These are phyloP conservation scores for Triangularia setosa DNA, from an alignment of 2,329 filamentous ascomycete species.

Conservation along the genomic window DNA sequence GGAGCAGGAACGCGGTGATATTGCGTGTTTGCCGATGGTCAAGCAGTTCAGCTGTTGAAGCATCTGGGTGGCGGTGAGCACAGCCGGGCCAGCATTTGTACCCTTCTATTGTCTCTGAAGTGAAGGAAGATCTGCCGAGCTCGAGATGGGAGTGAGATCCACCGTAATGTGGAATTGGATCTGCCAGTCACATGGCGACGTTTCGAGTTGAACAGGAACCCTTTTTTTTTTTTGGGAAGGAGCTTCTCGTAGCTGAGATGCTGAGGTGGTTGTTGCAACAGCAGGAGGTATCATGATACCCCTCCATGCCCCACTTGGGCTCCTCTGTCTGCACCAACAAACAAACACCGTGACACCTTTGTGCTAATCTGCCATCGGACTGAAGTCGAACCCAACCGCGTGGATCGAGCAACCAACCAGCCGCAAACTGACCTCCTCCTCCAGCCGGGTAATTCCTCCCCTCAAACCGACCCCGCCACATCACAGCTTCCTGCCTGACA, in stretches of 20 bases:
- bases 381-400: not conserved
- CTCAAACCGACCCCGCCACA: not conserved
- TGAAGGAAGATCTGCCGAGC: not conserved
- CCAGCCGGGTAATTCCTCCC: not conserved
- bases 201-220: not conserved
- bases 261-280: not conserved
- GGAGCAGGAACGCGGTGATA: too few relatives aligned
- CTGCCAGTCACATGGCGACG: not conserved
- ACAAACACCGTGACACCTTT: too few relatives aligned
- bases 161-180: not conserved
- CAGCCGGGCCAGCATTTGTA: slow-evolving; percentile 1
- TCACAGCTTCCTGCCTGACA: not conserved
- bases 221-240: not conserved
- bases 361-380: too few relatives aligned
- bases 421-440: not conserved
- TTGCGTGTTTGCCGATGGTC: too few relatives aligned
- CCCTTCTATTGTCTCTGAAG: not conserved
- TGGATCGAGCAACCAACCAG: not conserved
- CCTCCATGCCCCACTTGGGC: not conserved
- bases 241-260: not conserved
- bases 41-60: slow-evolving; percentile 1
- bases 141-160: not conserved
- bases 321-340: not conserved
- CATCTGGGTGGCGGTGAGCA: slow-evolving; percentile 3
- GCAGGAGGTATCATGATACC: not conserved